Evolutionary conservation across 257 asterid genomes (phyloP).

Genomic region (Solanum dulcamara): DNA sequence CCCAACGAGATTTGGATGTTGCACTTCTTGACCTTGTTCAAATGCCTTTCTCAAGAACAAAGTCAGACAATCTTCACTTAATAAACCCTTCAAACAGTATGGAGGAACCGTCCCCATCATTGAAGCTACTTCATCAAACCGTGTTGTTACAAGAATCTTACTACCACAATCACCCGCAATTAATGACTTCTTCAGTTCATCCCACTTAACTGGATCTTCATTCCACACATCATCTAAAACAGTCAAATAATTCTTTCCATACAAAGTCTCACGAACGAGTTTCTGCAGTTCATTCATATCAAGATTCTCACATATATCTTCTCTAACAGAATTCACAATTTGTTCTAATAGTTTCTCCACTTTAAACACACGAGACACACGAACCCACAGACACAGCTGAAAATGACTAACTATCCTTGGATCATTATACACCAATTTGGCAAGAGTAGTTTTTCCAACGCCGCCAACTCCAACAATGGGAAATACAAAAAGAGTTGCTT

Average conservation of each 20-base stretch:
- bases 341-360: constrained; percentile 5
- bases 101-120: constrained; percentile 8
- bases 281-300: constrained; percentile 9
- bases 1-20: neutral
- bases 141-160: constrained; percentile 8
- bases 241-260: constrained; percentile 8
- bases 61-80: neutral
- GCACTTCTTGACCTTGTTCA: neutral
- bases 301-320: neutral
- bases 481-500: constrained; percentile 7
- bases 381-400: constrained; percentile 15
- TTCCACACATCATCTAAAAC: constrained; percentile 29
- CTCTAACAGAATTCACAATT: constrained; percentile 2
- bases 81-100: neutral
- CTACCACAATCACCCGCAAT: constrained; percentile 10
- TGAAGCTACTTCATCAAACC: neutral
- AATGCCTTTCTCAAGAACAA: neutral
- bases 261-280: constrained; percentile 5
- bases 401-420: constrained; percentile 1
- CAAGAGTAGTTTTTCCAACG: constrained; percentile 24
- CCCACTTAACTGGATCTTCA: constrained; percentile 9
- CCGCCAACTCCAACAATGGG: constrained; percentile 28
- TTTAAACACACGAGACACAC: constrained; percentile 9
- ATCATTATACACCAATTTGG: constrained; percentile 13
- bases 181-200: constrained; percentile 6